Evolutionary conservation across 129 eudicot species (phyloP).

Genomic region (Scalesia atractyloides): DNA sequence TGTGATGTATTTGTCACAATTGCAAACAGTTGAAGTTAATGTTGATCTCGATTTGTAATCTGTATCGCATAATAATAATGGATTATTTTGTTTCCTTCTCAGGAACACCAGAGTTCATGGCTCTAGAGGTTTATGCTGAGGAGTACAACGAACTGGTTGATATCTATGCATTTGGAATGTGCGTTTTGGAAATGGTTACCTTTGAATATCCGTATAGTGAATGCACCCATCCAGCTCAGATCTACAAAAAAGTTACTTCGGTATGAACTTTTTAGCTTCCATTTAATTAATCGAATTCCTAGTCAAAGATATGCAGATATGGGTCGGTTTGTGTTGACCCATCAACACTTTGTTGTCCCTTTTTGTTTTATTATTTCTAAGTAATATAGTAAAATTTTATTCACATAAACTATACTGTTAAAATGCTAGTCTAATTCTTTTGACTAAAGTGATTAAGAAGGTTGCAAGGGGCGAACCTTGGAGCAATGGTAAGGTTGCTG

Average conservation of each 20-base stretch:
- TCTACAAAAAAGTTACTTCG: conserved; percentile 93
- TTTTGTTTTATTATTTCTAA: neutral
- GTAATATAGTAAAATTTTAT: neutral
- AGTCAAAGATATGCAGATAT: neutral
- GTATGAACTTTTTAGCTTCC: conserved; percentile 44
- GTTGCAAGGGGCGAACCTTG: conserved; percentile 3
- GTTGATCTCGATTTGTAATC: neutral
- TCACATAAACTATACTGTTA: neutral
- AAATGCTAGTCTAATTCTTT: neutral
- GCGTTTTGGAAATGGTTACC: conserved; percentile 95
- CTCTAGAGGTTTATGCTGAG: conserved; percentile 92
- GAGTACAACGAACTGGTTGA: conserved; percentile 91
- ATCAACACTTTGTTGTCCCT: neutral
- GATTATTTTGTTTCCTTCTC: conserved; percentile 7
- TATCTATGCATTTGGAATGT: conserved; percentile 97
- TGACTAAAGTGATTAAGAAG: neutral
- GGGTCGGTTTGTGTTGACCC: neutral
- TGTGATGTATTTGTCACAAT: neutral
- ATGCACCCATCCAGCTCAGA: conserved; percentile 93
- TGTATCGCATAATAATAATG: neutral
- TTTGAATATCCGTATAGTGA: conserved; percentile 95
- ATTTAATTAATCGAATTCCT: neutral
- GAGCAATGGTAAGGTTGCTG: too few species aligned
- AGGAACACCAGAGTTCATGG: conserved; percentile 99
- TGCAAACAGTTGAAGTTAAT: conserved; percentile 5